A percentile compares a stretch with the other conserved stretches of the same genome.
These are phyloP conservation scores for Taphrina deformans DNA, from an alignment of 1,139 yeast species.

Conservation along the genomic window DNA sequence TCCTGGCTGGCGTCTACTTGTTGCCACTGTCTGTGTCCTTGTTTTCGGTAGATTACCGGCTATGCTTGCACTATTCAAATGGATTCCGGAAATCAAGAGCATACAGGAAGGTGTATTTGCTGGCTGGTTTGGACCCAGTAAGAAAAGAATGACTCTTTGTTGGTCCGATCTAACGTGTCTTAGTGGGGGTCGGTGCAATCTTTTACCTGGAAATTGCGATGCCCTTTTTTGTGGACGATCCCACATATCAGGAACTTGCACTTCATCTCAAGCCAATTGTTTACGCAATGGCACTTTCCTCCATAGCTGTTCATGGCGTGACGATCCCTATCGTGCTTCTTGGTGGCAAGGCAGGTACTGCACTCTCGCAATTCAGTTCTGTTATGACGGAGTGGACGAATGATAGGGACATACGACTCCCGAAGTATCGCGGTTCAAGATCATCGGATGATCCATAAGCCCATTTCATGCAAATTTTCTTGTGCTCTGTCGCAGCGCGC, in stretches of 20 bases:
- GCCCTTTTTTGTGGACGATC: slow-evolving; percentile 36
- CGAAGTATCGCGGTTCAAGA: not conserved
- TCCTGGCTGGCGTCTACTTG: slow-evolving; percentile 44
- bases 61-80: slow-evolving; percentile 44
- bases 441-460: not conserved
- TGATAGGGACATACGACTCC: not conserved
- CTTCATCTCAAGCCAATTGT: slow-evolving; percentile 41
- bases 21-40: slow-evolving; percentile 44
- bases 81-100: slow-evolving; percentile 47
- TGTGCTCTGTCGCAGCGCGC: too few species aligned
- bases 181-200: slow-evolving; percentile 50
- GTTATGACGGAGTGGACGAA: not conserved
- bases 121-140: slow-evolving; percentile 51
- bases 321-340: slow-evolving; percentile 41
- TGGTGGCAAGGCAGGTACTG: slow-evolving; percentile 8
- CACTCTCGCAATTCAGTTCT: not conserved
- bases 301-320: slow-evolving; percentile 44
- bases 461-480: too few species aligned
- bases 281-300: slow-evolving; percentile 42
- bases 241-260: slow-evolving; percentile 36
- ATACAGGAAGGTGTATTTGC: slow-evolving; percentile 49
- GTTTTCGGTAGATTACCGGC: slow-evolving; percentile 47
- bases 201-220: slow-evolving; percentile 43
- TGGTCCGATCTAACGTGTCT: not conserved
- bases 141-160: not conserved